Conservation (phyloP, 345 rosid genomes). For the Chamaenerion angustifolium region DNA sequence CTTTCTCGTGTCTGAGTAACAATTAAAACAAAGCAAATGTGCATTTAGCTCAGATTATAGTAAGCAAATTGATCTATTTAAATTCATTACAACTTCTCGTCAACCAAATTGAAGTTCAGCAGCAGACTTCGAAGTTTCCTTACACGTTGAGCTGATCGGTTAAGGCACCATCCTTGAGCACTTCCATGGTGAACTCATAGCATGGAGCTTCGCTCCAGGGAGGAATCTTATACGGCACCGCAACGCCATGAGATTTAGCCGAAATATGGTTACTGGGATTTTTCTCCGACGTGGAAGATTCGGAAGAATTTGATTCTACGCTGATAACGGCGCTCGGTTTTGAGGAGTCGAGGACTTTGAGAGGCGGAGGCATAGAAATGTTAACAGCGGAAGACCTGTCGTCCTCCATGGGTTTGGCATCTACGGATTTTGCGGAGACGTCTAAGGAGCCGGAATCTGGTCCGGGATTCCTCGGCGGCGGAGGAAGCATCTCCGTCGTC, state of each 20-base stretch:
- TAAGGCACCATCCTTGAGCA: constrained; percentile 79
- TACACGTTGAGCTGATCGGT: constrained; percentile 50
- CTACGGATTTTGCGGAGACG: constrained; percentile 1
- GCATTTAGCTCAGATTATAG: background rate
- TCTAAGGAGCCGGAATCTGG: constrained; percentile 1
- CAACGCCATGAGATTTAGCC: constrained; percentile 5
- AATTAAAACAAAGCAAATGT: background rate
- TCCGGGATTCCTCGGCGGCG: constrained; percentile 12
- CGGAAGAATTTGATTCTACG: constrained; percentile 4
- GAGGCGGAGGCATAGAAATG: constrained; percentile 43
- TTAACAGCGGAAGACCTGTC: constrained; percentile 8
- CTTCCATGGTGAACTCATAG: constrained; percentile 53
- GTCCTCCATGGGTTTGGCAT: constrained; percentile 4
- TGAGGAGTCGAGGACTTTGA: constrained; percentile 16
- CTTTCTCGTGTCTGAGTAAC: constrained; percentile 49
- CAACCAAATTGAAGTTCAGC: background rate
- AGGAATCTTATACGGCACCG: constrained; percentile 71
- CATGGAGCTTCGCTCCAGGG: constrained; percentile 78
- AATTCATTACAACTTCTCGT: too few relatives aligned
- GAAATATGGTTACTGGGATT: background rate
- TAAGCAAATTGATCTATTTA: too few relatives aligned
- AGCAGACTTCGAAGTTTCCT: constrained; percentile 4
- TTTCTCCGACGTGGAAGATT: background rate
- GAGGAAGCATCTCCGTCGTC: constrained; percentile 23
- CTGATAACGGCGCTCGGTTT: background rate